Conservation (phyloP, 192 early-diverging fungal species). For the Glomus cerebriforme region DNA sequence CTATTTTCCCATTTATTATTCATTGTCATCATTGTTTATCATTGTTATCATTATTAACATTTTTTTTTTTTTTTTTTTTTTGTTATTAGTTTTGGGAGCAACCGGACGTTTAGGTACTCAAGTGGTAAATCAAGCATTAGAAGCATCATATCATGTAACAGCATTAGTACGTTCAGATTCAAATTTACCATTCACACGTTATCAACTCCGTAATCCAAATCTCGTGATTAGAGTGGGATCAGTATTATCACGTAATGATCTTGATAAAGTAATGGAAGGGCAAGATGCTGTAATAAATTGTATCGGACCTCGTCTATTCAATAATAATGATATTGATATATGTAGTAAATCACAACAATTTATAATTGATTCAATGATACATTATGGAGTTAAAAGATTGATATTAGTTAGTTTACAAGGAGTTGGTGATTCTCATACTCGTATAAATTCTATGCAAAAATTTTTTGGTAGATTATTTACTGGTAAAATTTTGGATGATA, state of each 20-base stretch:
- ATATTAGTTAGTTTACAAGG: conserved; percentile 33
- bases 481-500: conserved; percentile 43
- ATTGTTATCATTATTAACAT: neutral
- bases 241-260: conserved; percentile 36
- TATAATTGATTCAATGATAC: conserved; percentile 1
- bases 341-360: neutral
- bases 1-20: too few relatives aligned
- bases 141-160: conserved; percentile 43
- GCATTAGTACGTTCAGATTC: conserved; percentile 42
- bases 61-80: neutral
- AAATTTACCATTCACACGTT: conserved; percentile 33
- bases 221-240: conserved; percentile 43
- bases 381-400: conserved; percentile 36
- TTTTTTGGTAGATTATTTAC: conserved; percentile 30
- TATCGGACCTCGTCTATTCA: conserved; percentile 34
- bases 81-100: conserved; percentile 41
- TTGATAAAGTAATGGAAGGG: conserved; percentile 42
- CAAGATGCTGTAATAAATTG: conserved; percentile 47
- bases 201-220: conserved; percentile 43
- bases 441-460: conserved; percentile 15
- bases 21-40: neutral
- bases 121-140: conserved; percentile 42
- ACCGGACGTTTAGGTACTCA: conserved; percentile 40
- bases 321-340: neutral
- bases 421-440: neutral